Conservation (phyloP, 495 filamentous ascomycete genomes). For the Podospora tetraspora region DNA sequence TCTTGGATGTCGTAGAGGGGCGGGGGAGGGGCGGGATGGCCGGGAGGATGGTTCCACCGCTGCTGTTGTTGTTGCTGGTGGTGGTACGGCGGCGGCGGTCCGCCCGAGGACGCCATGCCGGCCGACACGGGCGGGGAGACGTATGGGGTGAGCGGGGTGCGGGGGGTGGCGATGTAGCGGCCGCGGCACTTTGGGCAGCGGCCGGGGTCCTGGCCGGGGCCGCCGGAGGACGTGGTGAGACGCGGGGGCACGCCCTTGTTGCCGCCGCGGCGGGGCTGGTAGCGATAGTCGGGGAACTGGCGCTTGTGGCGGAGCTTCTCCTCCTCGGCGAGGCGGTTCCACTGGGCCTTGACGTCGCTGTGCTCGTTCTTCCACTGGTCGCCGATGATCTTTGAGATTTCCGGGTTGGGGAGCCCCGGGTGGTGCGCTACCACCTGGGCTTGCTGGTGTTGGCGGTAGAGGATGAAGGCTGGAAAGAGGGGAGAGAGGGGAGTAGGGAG, state of each 20-base stretch:
- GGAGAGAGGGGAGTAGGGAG: not conserved
- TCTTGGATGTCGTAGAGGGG: constrained; percentile 26
- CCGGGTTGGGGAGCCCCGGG: constrained; percentile 88
- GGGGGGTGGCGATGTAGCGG: constrained; percentile 54
- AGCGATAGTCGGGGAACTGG: constrained; percentile 90
- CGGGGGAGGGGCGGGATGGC: not conserved
- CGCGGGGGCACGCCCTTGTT: constrained; percentile 31
- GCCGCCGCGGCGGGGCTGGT: constrained; percentile 76
- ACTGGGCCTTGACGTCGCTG: constrained; percentile 71
- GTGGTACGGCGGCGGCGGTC: not conserved
- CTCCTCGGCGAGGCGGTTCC: constrained; percentile 90
- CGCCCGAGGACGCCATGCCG: constrained; percentile 26
- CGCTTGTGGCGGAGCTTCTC: constrained; percentile 87
- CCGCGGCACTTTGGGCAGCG: constrained; percentile 61
- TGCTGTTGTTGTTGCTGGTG: not conserved
- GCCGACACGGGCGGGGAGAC: constrained; percentile 19
- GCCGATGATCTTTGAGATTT: constrained; percentile 97
- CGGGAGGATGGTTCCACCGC: constrained; percentile 9
- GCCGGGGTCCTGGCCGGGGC: constrained; percentile 38
- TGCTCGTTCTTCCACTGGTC: constrained; percentile 79
- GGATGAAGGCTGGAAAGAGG: constrained; percentile 75
- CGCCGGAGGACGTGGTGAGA: constrained; percentile 25
- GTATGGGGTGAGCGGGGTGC: constrained; percentile 50
- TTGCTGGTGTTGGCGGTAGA: constrained; percentile 94
- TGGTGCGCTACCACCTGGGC: constrained; percentile 70